Conservation (phyloP, 140 eudicot genomes). For the Cichorium intybus region DNA sequence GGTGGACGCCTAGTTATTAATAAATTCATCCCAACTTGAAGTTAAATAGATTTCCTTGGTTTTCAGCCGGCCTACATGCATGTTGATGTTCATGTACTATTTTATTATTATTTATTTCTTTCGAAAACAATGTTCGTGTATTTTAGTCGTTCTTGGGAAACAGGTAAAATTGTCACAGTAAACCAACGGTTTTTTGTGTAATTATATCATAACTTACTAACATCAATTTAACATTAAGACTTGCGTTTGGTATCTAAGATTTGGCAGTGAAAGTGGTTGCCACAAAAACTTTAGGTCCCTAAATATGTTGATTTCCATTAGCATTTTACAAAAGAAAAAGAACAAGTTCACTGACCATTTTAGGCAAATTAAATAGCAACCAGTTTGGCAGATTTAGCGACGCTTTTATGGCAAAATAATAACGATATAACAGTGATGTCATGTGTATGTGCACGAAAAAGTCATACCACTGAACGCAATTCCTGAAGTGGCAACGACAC, state of each 20-base stretch:
- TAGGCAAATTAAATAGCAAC: no score
- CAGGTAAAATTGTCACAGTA: no score
- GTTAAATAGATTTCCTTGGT: conserved; percentile 4
- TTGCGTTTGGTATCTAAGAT: not conserved
- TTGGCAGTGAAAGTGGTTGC: no score
- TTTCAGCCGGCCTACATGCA: conserved; percentile 6
- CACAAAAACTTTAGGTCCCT: no score
- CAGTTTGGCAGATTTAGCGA: no score
- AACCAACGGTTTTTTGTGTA: no score
- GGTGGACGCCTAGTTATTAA: no score
- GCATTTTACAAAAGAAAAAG: no score
- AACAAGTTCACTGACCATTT: no score
- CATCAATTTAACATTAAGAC: not conserved
- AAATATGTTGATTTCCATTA: no score
- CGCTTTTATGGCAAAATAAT: no score
- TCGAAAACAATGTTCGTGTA: conserved; percentile 7
- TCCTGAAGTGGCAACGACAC: conserved; percentile 76
- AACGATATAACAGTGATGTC: not conserved
- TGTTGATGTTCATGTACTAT: not conserved
- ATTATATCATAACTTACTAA: no score
- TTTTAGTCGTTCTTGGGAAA: not conserved
- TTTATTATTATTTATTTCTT: not conserved
- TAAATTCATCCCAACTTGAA: not conserved
- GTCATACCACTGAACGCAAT: conserved; percentile 73
- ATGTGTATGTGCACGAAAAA: not conserved